These are phyloP conservation scores for Pilobolus umbonatus DNA, from an alignment of 192 early-diverging fungal genomes.

Conservation along the genomic window DNA sequence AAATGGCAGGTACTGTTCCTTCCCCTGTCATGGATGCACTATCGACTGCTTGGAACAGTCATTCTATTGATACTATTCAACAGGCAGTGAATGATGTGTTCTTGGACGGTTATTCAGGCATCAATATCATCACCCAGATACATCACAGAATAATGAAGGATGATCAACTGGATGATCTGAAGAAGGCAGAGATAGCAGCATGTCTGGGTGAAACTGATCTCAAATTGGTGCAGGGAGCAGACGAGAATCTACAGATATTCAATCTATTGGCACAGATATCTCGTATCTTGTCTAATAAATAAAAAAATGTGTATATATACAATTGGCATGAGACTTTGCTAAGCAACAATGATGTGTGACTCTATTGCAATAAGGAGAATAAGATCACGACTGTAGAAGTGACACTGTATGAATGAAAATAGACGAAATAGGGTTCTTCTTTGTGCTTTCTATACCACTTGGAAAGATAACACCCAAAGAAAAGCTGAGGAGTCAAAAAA, in stretches of 20 bases:
- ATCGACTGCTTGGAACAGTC: conserved; percentile 47
- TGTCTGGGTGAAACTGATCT: conserved; percentile 68
- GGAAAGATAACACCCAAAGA: too few relatives aligned
- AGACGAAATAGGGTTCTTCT: too few relatives aligned
- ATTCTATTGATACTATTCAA: conserved; percentile 45
- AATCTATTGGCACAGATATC: conserved; percentile 54
- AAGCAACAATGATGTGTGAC: too few relatives aligned
- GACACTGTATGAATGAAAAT: too few relatives aligned
- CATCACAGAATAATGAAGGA: conserved; percentile 46
- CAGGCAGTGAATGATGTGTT: conserved; percentile 54
- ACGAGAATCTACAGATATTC: conserved; percentile 85
- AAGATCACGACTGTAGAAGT: too few relatives aligned
- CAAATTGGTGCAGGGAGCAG: conserved; percentile 77
- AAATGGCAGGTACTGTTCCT: conserved; percentile 81
- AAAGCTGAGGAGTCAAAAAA: too few relatives aligned
- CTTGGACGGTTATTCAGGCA: conserved; percentile 69
- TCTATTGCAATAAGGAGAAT: too few relatives aligned
- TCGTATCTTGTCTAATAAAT: too few relatives aligned
- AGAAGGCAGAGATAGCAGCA: conserved; percentile 70
- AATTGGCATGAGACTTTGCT: too few relatives aligned
- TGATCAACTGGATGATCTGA: conserved; percentile 52
- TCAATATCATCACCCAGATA: conserved; percentile 71
- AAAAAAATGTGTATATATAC: too few relatives aligned
- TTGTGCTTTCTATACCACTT: too few relatives aligned
- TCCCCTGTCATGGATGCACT: conserved; percentile 55